Conservation (phyloP, 305 asterid genomes). For the Fraxinus velutina region DNA sequence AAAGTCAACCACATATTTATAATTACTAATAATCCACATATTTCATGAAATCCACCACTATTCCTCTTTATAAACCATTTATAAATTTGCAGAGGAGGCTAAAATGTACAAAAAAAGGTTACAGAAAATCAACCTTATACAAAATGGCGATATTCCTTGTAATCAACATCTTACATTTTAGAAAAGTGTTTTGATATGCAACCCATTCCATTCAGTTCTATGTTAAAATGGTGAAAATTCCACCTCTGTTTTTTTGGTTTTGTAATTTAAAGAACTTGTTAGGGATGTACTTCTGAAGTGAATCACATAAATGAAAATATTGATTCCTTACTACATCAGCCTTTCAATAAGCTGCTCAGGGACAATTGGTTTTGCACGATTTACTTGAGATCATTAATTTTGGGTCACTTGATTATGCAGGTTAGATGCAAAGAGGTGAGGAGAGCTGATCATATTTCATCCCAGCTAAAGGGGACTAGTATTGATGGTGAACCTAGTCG, state of each 20-base stretch:
- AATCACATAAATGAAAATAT: neutral
- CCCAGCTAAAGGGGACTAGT: constrained; percentile 41
- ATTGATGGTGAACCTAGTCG: constrained; percentile 34
- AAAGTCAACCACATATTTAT: neutral
- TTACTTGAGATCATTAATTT: constrained; percentile 1
- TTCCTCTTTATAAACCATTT: neutral
- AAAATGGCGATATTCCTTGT: neutral
- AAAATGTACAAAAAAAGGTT: neutral
- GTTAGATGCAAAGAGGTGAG: constrained; percentile 83
- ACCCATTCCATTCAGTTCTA: neutral
- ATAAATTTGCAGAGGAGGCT: neutral
- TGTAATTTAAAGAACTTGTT: neutral
- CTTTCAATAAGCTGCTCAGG: neutral
- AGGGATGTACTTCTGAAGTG: neutral
- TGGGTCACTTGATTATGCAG: constrained; percentile 42
- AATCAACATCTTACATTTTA: neutral
- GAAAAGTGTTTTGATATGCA: neutral
- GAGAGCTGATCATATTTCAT: constrained; percentile 48
- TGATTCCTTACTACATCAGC: neutral
- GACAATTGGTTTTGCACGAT: neutral
- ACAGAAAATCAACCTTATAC: neutral
- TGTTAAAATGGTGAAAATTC: neutral
- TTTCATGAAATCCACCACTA: neutral
- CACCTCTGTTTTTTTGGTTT: neutral
- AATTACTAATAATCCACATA: neutral